Evolutionary conservation across 164 flowering plant species (phyloP).

Genomic region (Dillenia suffruticosa): DNA sequence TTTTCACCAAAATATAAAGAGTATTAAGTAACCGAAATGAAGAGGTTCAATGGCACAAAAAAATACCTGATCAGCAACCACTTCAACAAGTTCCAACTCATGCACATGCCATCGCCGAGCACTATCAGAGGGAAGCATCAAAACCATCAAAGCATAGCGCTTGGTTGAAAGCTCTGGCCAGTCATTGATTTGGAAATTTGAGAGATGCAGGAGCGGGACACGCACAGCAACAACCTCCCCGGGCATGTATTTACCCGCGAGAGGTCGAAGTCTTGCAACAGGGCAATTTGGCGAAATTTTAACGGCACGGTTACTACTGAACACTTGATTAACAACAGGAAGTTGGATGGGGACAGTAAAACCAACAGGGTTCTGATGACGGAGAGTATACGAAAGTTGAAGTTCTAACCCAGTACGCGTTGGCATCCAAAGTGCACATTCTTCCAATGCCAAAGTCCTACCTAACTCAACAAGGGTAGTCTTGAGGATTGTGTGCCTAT

Average conservation of each 20-base stretch:
- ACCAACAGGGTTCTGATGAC: slow-evolving; percentile 62
- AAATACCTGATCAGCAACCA: slow-evolving; percentile 83
- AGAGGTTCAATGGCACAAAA: background rate
- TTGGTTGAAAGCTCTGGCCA: slow-evolving; percentile 83
- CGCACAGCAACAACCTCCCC: slow-evolving; percentile 90
- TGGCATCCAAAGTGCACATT: slow-evolving; percentile 95
- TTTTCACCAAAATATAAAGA: too few relatives aligned
- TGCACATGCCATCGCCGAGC: slow-evolving; percentile 87
- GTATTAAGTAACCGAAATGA: slow-evolving; percentile 1
- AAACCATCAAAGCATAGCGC: slow-evolving; percentile 81
- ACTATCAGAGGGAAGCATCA: slow-evolving; percentile 87
- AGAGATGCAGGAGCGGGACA: slow-evolving; percentile 77
- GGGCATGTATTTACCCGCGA: slow-evolving; percentile 55
- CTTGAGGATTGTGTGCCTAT: slow-evolving; percentile 74
- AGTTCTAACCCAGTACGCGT: slow-evolving; percentile 68
- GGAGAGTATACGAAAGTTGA: slow-evolving; percentile 78
- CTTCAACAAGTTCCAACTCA: slow-evolving; percentile 90
- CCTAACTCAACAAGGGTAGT: slow-evolving; percentile 87
- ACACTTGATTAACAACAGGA: slow-evolving; percentile 69
- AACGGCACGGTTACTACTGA: slow-evolving; percentile 57
- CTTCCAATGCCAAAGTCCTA: slow-evolving; percentile 73
- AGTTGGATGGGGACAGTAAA: slow-evolving; percentile 73
- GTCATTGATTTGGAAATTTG: slow-evolving; percentile 68
- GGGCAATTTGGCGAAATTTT: slow-evolving; percentile 70
- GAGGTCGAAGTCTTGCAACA: slow-evolving; percentile 60